A percentile compares a stretch with the other conserved stretches of the same genome.
These are phyloP conservation scores for Entophlyctis luteolus DNA, from an alignment of 192 early-diverging fungal genomes.

Conservation along the genomic window DNA sequence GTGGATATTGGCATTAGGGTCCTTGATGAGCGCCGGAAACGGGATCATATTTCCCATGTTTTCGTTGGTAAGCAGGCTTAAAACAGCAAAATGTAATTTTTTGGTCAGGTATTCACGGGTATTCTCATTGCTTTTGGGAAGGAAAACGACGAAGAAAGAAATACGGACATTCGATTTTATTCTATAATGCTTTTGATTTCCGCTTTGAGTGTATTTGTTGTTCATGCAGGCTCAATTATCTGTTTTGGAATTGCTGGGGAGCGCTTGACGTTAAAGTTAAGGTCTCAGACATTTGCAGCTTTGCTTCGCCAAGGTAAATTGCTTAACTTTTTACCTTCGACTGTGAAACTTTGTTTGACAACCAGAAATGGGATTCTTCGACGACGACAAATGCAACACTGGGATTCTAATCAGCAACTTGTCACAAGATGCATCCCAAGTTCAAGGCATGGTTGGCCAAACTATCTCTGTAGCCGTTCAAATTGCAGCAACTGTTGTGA, in stretches of 20 bases:
- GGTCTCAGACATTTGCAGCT: slow-evolving; percentile 70
- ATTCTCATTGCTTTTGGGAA: slow-evolving; percentile 34
- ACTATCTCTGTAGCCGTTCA: slow-evolving; percentile 50
- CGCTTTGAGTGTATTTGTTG: slow-evolving; percentile 55
- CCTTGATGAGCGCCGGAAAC: slow-evolving; percentile 44
- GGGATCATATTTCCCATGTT: slow-evolving; percentile 55
- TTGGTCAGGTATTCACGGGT: slow-evolving; percentile 55
- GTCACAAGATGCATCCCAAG: slow-evolving; percentile 66
- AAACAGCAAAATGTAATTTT: too few species aligned
- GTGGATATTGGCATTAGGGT: slow-evolving; percentile 52
- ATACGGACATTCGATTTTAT: too few species aligned
- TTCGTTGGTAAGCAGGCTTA: slow-evolving; percentile 30
- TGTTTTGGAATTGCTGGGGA: slow-evolving; percentile 51
- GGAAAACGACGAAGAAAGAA: slow-evolving; percentile 32
- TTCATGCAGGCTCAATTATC: slow-evolving; percentile 55
- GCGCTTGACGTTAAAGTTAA: slow-evolving; percentile 57
- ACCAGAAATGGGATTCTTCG: slow-evolving; percentile 83
- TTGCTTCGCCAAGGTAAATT: slow-evolving; percentile 67
- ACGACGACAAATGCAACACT: slow-evolving; percentile 22
- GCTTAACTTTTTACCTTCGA: too few species aligned
- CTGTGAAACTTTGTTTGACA: too few species aligned
- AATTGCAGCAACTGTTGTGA: slow-evolving; percentile 35
- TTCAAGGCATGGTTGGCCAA: slow-evolving; percentile 42
- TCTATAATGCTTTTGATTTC: neutral
- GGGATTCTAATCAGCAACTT: slow-evolving; percentile 77